Percentiles rank a stretch among this genome's conserved stretches.
Evolutionary conservation across 106 monocot species (phyloP).

Genomic region (Narthecium ossifragum): DNA sequence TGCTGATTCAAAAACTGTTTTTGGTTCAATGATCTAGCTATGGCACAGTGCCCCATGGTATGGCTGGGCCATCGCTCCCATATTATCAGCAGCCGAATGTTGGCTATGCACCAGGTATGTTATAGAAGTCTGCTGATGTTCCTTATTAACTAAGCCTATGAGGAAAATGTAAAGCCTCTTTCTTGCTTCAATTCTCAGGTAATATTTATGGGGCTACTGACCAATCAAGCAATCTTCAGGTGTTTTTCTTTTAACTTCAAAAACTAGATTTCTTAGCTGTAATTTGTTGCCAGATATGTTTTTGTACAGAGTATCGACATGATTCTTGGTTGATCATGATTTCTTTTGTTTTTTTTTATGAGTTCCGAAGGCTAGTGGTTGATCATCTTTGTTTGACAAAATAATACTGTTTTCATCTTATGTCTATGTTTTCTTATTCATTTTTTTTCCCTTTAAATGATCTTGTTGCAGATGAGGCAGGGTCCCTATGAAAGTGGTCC

Average conservation of each 20-base stretch:
- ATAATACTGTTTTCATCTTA: neutral
- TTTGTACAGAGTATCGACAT: too few relatives aligned
- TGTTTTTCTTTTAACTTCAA: neutral
- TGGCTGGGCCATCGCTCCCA: conserved; percentile 18
- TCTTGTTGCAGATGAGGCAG: conserved; percentile 15
- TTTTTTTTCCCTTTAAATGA: neutral
- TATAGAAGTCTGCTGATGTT: too few relatives aligned
- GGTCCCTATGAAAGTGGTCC: conserved; percentile 20
- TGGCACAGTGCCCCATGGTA: conserved; percentile 9
- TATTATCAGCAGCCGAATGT: conserved; percentile 21
- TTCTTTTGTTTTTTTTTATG: neutral
- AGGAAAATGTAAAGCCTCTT: neutral
- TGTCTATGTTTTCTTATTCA: neutral
- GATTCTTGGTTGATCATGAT: neutral
- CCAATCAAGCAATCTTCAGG: conserved; percentile 13
- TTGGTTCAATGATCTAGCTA: conserved; percentile 17
- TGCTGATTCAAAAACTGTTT: neutral
- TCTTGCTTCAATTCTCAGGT: conserved; percentile 5
- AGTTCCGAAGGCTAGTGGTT: neutral
- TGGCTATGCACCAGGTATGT: conserved; percentile 30
- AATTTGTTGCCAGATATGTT: too few relatives aligned
- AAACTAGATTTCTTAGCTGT: neutral
- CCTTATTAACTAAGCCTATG: neutral
- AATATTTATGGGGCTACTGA: conserved; percentile 14
- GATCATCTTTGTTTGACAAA: neutral